A percentile compares a stretch with the other conserved stretches of the same genome.
Evolutionary conservation across 345 rosid genomes (phyloP).

Genomic region (Anacardium occidentale): DNA sequence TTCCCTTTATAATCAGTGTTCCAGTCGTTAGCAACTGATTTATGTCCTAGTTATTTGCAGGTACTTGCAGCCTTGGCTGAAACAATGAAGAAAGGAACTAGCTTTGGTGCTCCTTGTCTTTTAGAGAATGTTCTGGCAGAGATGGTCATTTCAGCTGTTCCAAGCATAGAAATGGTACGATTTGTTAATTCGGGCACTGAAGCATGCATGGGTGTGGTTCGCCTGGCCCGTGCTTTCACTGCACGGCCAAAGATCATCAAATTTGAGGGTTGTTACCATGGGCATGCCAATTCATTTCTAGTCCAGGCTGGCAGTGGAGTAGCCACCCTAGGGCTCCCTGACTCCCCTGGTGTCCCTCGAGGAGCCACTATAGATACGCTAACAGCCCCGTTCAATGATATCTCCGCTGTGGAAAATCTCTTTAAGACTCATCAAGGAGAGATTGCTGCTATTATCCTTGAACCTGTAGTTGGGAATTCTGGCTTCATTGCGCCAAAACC

Average conservation of each 20-base stretch:
- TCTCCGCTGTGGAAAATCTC: conserved; percentile 55
- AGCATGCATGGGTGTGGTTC: conserved; percentile 95
- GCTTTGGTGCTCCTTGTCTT: conserved; percentile 99
- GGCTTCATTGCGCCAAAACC: conserved; percentile 75
- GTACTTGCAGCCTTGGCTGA: conserved; percentile 83
- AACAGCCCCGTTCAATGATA: conserved; percentile 71
- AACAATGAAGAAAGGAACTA: conserved; percentile 96
- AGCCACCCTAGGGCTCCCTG: conserved; percentile 87
- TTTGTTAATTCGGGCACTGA: conserved; percentile 91
- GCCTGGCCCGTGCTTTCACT: conserved; percentile 92
- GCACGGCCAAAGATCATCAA: conserved; percentile 67
- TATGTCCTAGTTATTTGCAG: conserved; percentile 33
- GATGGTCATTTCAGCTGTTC: conserved; percentile 95
- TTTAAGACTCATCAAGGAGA: conserved; percentile 69
- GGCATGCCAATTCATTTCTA: conserved; percentile 92
- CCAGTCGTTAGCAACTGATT: neutral
- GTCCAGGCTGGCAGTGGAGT: conserved; percentile 98
- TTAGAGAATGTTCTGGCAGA: conserved; percentile 83
- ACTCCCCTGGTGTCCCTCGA: conserved; percentile 94
- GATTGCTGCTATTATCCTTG: conserved; percentile 75
- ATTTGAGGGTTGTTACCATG: conserved; percentile 97
- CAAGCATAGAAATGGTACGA: conserved; percentile 90
- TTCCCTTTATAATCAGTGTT: neutral
- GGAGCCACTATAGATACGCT: conserved; percentile 79
- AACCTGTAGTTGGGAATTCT: conserved; percentile 90